Base-by-base conservation (phyloP, 768 basidiomycete genomes). In the Pleurotus tuber-regium region DNA sequence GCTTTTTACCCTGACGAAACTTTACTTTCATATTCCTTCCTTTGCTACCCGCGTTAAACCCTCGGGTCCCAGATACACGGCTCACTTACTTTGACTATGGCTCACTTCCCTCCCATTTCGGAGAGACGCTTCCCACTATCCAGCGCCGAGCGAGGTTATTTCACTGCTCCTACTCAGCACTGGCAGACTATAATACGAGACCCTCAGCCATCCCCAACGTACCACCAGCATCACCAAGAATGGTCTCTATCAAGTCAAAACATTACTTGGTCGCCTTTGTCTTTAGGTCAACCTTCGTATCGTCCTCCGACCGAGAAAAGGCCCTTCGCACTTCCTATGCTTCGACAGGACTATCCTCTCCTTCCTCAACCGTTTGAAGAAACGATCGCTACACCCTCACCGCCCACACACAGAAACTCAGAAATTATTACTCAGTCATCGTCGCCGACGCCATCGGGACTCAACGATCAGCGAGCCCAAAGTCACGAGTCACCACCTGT, bases 51-150 rank as follows among this genome's bases (percentile, higher is more conserved):
- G n/a, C n/a, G 30, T 48, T 48, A 33, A n/a, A 48, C 30, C 46
- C 46, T 48, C 46, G 46, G 46, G 24, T n/a, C 46, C 35, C 46
- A 31, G 46, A n/a, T n/a, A 26, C 16, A 46, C 28, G 25, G 43
- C 43, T 11, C 24, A n/a, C 16, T 24, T 4, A 26, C 19, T 24
- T 19, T 46, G 14, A 30, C 24, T n/a, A 46, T 30, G 43, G 43
- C 43, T 30, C 46, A 48, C 30, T 48, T 48, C 46, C n/a, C 31
- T 48, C 46, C 46, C 46, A 19, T 48, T 48, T 48, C 46, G 46
- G 46, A 48, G 16, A 33, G 18, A 21, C 46, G 31, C 29, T 33
- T 47, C 30, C 44, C 44, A 33, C 44, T 33, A 25, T 30, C 28
- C 44, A 16, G 24, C 44, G 19, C 29, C 28, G 44, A 47, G 29